phyloP scores from a whole-genome alignment of 2,329 filamentous ascomycete genomes.

The Elsinoe arachidis region DNA sequence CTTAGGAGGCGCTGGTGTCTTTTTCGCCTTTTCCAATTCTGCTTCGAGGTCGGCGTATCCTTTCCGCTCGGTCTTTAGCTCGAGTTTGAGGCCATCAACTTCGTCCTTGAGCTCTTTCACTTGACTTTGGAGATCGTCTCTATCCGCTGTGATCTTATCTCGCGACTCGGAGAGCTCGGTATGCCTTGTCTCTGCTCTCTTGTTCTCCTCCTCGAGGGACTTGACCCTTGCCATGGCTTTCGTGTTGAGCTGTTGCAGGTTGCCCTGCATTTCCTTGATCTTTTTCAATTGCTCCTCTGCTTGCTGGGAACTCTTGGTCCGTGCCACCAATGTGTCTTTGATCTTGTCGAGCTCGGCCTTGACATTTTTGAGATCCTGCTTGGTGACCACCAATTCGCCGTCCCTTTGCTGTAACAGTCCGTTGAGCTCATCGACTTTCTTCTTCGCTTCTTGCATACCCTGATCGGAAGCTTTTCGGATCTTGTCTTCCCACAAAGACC shows the following conservation, averaged over 20 bases:
- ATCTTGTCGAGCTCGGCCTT: constrained; percentile 13
- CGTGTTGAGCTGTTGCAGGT: constrained; percentile 18
- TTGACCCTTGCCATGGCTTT: constrained; percentile 18
- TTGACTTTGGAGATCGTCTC: constrained; percentile 19
- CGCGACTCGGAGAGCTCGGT: constrained; percentile 19
- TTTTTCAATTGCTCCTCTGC: constrained; percentile 25
- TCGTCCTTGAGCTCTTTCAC: constrained; percentile 37
- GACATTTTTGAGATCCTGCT: constrained; percentile 18
- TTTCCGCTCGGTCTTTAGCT: constrained; percentile 17
- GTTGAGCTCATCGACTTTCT: constrained; percentile 2
- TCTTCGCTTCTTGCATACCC: constrained; percentile 11
- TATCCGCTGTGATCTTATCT: constrained; percentile 20
- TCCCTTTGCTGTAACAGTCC: constrained; percentile 14
- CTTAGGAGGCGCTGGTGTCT: constrained; percentile 13
- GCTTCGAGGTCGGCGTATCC: constrained; percentile 17
- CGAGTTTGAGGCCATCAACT: constrained; percentile 18
- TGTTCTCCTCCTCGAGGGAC: constrained; percentile 19
- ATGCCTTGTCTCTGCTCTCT: constrained; percentile 5
- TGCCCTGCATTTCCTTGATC: constrained; percentile 24
- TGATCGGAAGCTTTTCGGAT: constrained; percentile 18
- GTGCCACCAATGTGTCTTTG: constrained; percentile 18
- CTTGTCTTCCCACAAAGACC: constrained; percentile 23
- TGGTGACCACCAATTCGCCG: constrained; percentile 21
- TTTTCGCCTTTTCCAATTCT: constrained; percentile 12
- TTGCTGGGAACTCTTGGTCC: constrained; percentile 18